Percentiles rank a stretch among this genome's conserved stretches.
These are phyloP conservation scores for Pseudogymnoascus destructans DNA, from an alignment of 2,329 filamentous ascomycete species.

Conservation along the genomic window DNA sequence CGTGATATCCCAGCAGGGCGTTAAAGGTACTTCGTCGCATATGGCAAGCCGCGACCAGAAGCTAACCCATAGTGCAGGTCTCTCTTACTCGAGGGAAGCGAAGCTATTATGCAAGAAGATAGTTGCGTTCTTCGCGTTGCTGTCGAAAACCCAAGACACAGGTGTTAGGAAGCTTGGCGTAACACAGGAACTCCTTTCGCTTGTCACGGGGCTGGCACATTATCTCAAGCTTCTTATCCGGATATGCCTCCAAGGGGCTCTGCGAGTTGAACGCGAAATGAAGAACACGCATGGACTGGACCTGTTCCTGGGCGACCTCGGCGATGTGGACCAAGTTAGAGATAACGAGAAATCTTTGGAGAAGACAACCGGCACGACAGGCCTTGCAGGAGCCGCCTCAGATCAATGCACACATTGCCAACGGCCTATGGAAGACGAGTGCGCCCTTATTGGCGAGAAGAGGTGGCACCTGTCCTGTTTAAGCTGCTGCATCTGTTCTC, in stretches of 20 bases:
- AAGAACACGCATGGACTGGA: slow-evolving; percentile 62
- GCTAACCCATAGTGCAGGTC: slow-evolving; percentile 36
- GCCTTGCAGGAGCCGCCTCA: slow-evolving; percentile 59
- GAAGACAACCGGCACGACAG: slow-evolving; percentile 49
- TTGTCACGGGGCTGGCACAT: slow-evolving; percentile 91
- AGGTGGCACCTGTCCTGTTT: slow-evolving; percentile 80
- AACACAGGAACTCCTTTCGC: slow-evolving; percentile 92
- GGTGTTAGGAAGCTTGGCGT: slow-evolving; percentile 85
- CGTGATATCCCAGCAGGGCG: slow-evolving; percentile 52
- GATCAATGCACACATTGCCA: slow-evolving; percentile 76
- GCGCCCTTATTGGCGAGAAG: slow-evolving; percentile 58
- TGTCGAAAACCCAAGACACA: slow-evolving; percentile 89
- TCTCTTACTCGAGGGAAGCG: slow-evolving; percentile 89
- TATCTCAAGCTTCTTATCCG: slow-evolving; percentile 95
- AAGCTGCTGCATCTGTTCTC: slow-evolving; percentile 53
- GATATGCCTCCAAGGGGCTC: slow-evolving; percentile 85
- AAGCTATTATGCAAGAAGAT: slow-evolving; percentile 99
- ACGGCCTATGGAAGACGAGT: slow-evolving; percentile 90
- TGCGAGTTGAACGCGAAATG: slow-evolving; percentile 81
- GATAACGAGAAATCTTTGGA: slow-evolving; percentile 57
- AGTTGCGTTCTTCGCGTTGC: slow-evolving; percentile 87
- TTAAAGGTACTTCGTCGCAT: slow-evolving; percentile 52
- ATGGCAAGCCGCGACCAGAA: background rate
- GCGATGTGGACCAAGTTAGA: slow-evolving; percentile 66
- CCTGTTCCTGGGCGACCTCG: slow-evolving; percentile 70